A percentile compares a stretch with the other conserved stretches of the same genome.
Conservation (phyloP, 306 rosid species). For the Casuarina glauca region DNA sequence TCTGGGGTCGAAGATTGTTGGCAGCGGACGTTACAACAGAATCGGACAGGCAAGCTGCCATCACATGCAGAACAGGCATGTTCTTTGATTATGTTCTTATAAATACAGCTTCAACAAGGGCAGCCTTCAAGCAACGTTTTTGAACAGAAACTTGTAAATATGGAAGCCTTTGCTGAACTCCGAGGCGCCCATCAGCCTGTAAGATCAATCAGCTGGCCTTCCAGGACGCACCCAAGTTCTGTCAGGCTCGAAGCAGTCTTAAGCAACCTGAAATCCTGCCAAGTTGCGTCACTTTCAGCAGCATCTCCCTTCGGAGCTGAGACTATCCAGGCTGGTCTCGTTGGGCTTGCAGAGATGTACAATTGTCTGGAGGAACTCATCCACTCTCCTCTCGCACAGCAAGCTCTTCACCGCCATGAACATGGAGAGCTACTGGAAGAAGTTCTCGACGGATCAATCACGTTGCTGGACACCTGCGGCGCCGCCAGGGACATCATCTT, state of each 20-base stretch:
- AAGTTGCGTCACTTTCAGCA: constrained; percentile 27
- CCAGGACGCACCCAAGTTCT: constrained; percentile 54
- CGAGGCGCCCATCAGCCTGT: constrained; percentile 43
- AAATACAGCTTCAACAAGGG: constrained; percentile 28
- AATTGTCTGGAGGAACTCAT: constrained; percentile 56
- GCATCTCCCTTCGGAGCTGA: constrained; percentile 32
- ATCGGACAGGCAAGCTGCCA: constrained; percentile 30
- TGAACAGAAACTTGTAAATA: constrained; percentile 17
- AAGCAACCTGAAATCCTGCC: constrained; percentile 42
- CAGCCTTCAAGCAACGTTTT: not conserved
- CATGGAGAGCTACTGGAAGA: constrained; percentile 44
- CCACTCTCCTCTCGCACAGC: constrained; percentile 52
- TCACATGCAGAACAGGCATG: not conserved
- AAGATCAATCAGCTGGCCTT: constrained; percentile 80
- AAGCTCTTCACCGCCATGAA: constrained; percentile 47
- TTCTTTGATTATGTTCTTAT: constrained; percentile 30
- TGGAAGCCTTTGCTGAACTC: constrained; percentile 36
- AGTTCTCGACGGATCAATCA: constrained; percentile 48
- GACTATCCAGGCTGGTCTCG: constrained; percentile 46
- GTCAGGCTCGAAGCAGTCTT: constrained; percentile 51
- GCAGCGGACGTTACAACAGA: constrained; percentile 35
- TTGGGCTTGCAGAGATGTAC: constrained; percentile 58
- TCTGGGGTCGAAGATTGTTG: constrained; percentile 27
- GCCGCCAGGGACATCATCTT: constrained; percentile 48
- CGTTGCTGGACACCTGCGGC: constrained; percentile 62